Evolutionary conservation across 345 rosid genomes (phyloP), one percentile per base, ranked within the genome.

Genomic region (Chamaenerion angustifolium): DNA sequence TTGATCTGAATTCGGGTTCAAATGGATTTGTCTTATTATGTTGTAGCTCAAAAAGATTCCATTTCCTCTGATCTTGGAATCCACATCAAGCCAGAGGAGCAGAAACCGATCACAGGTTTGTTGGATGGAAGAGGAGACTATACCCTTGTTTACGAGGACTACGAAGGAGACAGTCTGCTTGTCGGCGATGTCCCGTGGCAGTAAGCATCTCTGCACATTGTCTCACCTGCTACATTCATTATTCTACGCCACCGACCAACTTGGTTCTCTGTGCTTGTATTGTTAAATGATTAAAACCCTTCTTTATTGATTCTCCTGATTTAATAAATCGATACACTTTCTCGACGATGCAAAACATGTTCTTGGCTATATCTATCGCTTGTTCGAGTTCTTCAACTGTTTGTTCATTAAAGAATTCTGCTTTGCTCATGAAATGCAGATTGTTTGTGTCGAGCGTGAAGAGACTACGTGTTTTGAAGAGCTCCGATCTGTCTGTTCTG

Each of bases 151-250:
- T 92, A 92, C 45, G 98, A 92, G 76, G 98, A 92, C 63, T 69
- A 75, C 44, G 96, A 92, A 78, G 98, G 96, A 51, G 98, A 92
- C 93, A 83, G 83, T 76, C 82, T 92, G 87, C 98, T 92, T 65
- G 96, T 78, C 42, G 98, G 98, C 70, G 98, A 92, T 80, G 95
- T 92, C 60, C 98, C 98, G 51, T 92, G 98, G 98, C 83, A 82
- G 98, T 92, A 87, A 80, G 89, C 77, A 62, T 75, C 78, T 66
- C 59, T 67, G 58, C 46, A 54, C 54, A 48, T 25, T 19, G 41
- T 19, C 16, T 40, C 52, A 42, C 15, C 8, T 43, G 11, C 9
- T 19, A 10, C 37, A 15, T 14, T 7, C 10, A 51, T 51, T 51
- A 51, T 52, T 40, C 16, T 40, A 52, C 16, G 41, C 18, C 35